Evolutionary conservation across 192 early-diverging fungal species (phyloP), one percentile per base, ranked within the genome.

Genomic region (Chytriomyces confervae): DNA sequence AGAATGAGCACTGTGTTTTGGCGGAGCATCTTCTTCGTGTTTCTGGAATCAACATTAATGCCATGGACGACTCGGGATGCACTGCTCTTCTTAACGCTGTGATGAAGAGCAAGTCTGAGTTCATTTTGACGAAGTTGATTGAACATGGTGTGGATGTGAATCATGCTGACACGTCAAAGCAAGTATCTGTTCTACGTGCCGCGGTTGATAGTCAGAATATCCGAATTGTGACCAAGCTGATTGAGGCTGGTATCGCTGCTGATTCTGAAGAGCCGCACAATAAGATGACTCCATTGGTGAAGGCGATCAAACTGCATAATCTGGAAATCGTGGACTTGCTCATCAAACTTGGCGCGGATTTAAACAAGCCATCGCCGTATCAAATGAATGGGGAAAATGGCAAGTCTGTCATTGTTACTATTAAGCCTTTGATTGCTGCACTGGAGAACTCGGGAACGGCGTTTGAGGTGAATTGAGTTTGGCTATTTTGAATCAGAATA

Each of bases 61-160:
- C 77, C 8, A 10, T 72, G 45, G 87, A 88, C 61, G 69, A 61
- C 6, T 51, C 77, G 47, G 86, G 84, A n/a, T 24, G 66, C 10
- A 77, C 80, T 11, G 79, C 83, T 46, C 9, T 89, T 13, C 61
- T 81, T 11, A 82, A 84, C 68, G 88, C 88, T n/a, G 76, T 86
- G 7, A 45, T 72, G 20, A 36, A 36, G 36, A 77, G 70, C 11
- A 62, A 75, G 7, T 63, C 61, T 11, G 8, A 47, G n/a, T 45
- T 71, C 27, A 69, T 66, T 18, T 65, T 84, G 7, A 50, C 74
- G 62, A 65, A 80, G 4, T 50, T 87, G n/a, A 49, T 84, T n/a
- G 60, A 51, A 7, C 36, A n/a, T 27, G 82, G 50, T 46, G 63
- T 57, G 10, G 20, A 67, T n/a, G 46, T 62, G 5, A 47, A 73